Conservation (phyloP, 2,329 filamentous ascomycete genomes). For the Elsinoe australis region DNA sequence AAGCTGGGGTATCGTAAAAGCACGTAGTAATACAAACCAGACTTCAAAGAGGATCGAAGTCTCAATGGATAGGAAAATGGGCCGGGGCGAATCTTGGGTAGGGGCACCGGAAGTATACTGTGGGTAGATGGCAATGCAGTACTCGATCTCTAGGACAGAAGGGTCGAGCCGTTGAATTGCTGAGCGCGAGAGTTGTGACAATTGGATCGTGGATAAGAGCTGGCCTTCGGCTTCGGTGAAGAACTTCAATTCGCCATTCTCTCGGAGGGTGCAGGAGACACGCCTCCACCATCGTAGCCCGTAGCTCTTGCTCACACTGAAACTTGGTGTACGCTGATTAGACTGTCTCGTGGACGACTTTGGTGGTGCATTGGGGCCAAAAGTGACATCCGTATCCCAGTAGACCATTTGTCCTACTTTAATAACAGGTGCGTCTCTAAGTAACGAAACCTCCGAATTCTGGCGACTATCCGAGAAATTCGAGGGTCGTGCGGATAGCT, state of each 20-base stretch:
- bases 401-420: constrained; percentile 67
- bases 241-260: constrained; percentile 89
- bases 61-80: constrained; percentile 82
- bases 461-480: constrained; percentile 34
- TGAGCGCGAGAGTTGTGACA: constrained; percentile 81
- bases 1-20: constrained; percentile 85
- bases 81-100: constrained; percentile 64
- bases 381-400: constrained; percentile 64
- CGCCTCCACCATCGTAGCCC: constrained; percentile 67
- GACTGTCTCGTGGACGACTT: constrained; percentile 25
- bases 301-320: constrained; percentile 48
- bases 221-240: constrained; percentile 78
- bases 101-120: constrained; percentile 74
- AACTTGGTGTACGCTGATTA: constrained; percentile 39
- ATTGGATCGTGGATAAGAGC: constrained; percentile 72
- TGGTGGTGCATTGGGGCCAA: constrained; percentile 31
- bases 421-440: constrained; percentile 75
- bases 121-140: constrained; percentile 90
- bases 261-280: constrained; percentile 87
- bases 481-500: constrained; percentile 14
- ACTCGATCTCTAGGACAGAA: constrained; percentile 86
- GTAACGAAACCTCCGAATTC: constrained; percentile 43
- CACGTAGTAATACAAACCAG: constrained; percentile 86
- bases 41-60: constrained; percentile 89
- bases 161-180: constrained; percentile 84